Evolutionary conservation across 169 alveolate genomes (phyloP), one percentile per base, ranked within the genome.

Genomic region (Plasmodium vivax): DNA sequence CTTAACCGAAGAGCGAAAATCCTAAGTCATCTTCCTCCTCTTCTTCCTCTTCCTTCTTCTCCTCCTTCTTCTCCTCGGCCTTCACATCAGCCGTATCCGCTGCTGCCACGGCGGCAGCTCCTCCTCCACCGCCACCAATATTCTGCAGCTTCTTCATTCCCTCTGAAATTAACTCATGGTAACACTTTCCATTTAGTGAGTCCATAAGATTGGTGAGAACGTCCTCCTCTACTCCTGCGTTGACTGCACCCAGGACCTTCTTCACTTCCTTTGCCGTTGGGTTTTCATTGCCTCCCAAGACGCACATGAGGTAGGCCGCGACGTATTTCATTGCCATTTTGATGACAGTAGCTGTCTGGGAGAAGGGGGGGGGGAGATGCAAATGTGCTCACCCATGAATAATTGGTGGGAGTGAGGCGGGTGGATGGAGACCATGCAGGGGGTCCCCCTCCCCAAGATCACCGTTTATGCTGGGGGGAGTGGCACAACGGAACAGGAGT

Each of bases 11-110:
- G 34, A 96, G 95, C 7, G 98, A 96, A 96, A 96, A 96, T 75
- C 98, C 98, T 96, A 96, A 94, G 92, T 96, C 98, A 81, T 96
- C 98, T 83, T 96, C 98, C 88, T 96, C 98, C 80, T 96, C 97
- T 58, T 96, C 94, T 88, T 94, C 96, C 38, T 95, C 95, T 82
- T 93, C 98, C 73, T 95, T 93, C 95, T 96, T 95, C 83, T 95
- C 95, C 72, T 96, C 68, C 88, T 95, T 96, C 41, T 92, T 96
- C 19, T 73, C 90, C 51, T 92, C 95, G 2, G 85, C 95, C 90
- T 93, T 95, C 80, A 75, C 96, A n/a, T 87, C 94, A 14, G 94
- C 93, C 2, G 95, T 92, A 23, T 95, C 96, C 19, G 92, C 96
- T 45, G 94, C 92, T n/a, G 95, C 93, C 41, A 96, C 85, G 1